phyloP scores from a whole-genome alignment of 73 alveolate genomes.

The Stentor coeruleus region DNA sequence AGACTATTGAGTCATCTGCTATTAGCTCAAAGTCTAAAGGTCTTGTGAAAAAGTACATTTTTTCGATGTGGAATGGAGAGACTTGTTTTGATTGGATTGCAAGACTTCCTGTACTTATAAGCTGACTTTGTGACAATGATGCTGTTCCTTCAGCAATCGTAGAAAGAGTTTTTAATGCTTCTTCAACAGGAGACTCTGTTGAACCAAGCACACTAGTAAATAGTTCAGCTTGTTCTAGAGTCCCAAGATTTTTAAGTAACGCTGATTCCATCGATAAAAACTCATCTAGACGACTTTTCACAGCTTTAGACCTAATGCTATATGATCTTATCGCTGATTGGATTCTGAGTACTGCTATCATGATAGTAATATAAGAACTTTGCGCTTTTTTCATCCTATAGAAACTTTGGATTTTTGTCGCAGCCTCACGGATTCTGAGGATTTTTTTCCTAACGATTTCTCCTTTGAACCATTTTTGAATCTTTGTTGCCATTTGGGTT shows the following conservation, averaged over 20 bases:
- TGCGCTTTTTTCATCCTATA: neutral
- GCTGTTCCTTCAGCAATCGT: neutral
- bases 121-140: neutral
- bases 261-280: slow-evolving; percentile 9
- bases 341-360: neutral
- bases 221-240: neutral
- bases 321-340: slow-evolving; percentile 5
- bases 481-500: neutral
- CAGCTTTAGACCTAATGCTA: neutral
- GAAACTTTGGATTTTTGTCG: slow-evolving; percentile 6
- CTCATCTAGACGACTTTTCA: neutral
- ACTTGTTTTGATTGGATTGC: neutral
- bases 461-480: neutral
- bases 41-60: slow-evolving; percentile 4
- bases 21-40: slow-evolving; percentile 11
- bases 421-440: neutral
- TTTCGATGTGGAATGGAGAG: slow-evolving; percentile 24
- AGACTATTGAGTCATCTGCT: neutral
- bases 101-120: neutral
- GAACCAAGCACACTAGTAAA: neutral
- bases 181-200: neutral
- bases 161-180: slow-evolving; percentile 1
- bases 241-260: neutral
- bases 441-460: neutral
- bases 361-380: neutral